These are phyloP conservation scores for Tylopilus intermedius DNA, from an alignment of 768 basidiomycete genomes.

Conservation along the genomic window DNA sequence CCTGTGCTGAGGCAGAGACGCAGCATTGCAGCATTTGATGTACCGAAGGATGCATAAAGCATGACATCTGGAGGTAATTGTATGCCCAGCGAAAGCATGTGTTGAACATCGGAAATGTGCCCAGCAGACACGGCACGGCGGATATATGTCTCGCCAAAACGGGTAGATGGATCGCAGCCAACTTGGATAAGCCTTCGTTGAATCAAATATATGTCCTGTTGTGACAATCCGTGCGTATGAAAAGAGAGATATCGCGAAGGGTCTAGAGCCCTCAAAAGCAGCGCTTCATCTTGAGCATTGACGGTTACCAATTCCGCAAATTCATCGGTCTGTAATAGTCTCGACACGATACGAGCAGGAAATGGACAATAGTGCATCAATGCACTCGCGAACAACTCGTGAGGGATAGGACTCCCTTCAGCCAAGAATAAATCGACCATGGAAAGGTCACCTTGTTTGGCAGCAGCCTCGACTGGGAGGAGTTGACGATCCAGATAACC, in stretches of 20 bases:
- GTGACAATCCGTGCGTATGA: neutral
- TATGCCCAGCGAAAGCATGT: neutral
- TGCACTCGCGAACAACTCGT: neutral
- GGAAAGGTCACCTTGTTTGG: accelerated
- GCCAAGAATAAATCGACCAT: slow-evolving; percentile 1
- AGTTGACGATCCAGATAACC: neutral
- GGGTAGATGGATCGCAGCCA: neutral
- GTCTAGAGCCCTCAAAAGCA: neutral
- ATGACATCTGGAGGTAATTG: slow-evolving; percentile 1
- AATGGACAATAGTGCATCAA: neutral
- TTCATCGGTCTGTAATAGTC: neutral
- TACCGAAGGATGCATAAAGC: neutral
- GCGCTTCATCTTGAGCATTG: neutral
- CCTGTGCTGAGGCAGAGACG: neutral
- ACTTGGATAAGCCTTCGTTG: slow-evolving; percentile 8
- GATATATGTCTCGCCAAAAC: neutral
- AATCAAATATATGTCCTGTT: neutral
- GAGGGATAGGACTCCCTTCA: slow-evolving; percentile 2
- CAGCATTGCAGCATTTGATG: neutral
- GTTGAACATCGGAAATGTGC: slow-evolving; percentile 2
- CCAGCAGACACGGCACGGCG: slow-evolving; percentile 1
- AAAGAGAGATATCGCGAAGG: too few species aligned
- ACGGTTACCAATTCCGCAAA: slow-evolving; percentile 10
- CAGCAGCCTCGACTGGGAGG: slow-evolving; percentile 4
- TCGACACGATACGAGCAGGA: neutral